Percentiles rank a stretch among this genome's conserved stretches.
Conservation (phyloP, 257 asterid species). For the Plectranthus barbatus region DNA sequence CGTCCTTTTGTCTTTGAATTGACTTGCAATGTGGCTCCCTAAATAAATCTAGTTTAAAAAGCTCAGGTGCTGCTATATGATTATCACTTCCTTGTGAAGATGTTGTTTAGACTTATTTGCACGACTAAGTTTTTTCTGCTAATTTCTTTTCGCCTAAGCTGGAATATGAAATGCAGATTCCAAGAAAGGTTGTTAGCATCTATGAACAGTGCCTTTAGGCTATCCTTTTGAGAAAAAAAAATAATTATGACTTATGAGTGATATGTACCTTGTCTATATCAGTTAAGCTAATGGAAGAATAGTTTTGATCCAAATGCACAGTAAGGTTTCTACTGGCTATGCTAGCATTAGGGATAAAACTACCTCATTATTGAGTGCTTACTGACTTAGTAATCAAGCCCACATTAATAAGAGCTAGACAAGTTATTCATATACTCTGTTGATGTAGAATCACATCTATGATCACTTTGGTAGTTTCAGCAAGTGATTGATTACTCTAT, state of each 20-base stretch:
- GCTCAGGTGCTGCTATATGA: background rate
- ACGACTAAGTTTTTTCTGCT: background rate
- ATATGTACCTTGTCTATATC: no score
- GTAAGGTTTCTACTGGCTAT: no score
- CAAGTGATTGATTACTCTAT: constrained; percentile 18
- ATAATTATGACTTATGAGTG: no score
- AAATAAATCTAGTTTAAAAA: constrained; percentile 1
- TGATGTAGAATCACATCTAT: background rate
- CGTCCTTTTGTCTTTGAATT: constrained; percentile 10
- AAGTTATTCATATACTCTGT: constrained; percentile 1
- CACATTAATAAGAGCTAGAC: background rate
- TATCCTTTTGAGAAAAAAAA: background rate
- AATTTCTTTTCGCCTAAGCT: no score
- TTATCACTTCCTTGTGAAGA: background rate
- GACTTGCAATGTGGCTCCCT: background rate
- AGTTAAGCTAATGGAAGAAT: no score
- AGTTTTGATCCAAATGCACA: background rate
- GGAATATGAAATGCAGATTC: no score
- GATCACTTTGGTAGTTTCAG: constrained; percentile 1
- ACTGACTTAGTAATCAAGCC: background rate
- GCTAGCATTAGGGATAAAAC: no score
- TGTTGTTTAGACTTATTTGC: background rate
- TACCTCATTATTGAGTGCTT: no score
- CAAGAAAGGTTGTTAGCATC: no score
- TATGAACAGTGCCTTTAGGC: background rate